Percentiles rank a stretch among this genome's conserved stretches.
Conservation (phyloP, 257 asterid species). For the Solanum paucissectum region DNA sequence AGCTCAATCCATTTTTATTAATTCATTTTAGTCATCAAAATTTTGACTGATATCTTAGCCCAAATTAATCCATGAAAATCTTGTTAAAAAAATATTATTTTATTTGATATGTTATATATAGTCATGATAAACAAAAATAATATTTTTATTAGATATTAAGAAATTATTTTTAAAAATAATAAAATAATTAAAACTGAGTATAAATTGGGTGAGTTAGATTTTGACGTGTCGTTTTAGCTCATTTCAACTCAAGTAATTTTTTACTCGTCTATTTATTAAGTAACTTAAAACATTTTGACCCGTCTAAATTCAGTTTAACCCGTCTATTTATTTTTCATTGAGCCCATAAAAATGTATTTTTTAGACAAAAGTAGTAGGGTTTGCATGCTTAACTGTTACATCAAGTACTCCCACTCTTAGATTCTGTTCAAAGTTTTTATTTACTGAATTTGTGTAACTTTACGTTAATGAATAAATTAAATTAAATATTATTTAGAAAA, state of each 20-base stretch:
- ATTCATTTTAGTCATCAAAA: neutral
- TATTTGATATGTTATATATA: neutral
- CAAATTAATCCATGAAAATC: neutral
- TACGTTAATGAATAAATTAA: neutral
- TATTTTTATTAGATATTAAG: neutral
- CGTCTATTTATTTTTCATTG: neutral
- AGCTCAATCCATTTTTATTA: neutral
- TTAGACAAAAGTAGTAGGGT: neutral
- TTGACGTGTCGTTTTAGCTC: neutral
- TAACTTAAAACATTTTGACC: neutral
- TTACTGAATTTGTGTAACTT: neutral
- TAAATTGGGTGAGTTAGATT: neutral
- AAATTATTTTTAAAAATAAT: neutral
- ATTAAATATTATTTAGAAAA: neutral
- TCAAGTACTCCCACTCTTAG: neutral
- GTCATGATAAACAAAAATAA: neutral
- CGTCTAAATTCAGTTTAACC: neutral
- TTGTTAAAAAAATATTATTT: neutral
- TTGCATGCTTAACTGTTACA: constrained; percentile 2
- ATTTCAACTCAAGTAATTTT: neutral
- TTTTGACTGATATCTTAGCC: neutral
- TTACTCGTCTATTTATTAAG: neutral
- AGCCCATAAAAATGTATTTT: neutral
- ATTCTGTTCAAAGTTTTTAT: neutral
- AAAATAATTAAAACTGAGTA: neutral